Percentiles rank a stretch among this genome's conserved stretches.
Conservation (phyloP, 345 rosid genomes). For the Citrus reticulata region DNA sequence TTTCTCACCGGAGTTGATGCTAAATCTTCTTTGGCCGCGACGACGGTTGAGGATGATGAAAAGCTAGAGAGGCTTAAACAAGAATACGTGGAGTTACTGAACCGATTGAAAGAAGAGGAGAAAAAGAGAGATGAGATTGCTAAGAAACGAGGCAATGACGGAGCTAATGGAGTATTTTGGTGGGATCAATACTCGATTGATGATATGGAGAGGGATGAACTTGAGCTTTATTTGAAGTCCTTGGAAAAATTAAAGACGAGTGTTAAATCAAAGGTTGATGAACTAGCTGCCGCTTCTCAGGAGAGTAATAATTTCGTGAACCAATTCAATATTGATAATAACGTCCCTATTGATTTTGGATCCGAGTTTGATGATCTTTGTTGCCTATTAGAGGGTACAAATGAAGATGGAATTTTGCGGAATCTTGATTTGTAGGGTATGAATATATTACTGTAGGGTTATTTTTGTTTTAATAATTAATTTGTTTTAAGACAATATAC, state of each 20-base stretch:
- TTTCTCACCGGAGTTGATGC: background rate
- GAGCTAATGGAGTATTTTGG: background rate
- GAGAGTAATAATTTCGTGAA: background rate
- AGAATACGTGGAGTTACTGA: background rate
- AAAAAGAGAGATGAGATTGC: background rate
- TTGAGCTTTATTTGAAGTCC: background rate
- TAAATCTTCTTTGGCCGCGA: too few relatives aligned
- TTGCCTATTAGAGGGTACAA: background rate
- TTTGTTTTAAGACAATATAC: too few relatives aligned
- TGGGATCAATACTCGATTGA: slow-evolving; percentile 7
- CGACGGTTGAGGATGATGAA: background rate
- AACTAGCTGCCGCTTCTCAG: background rate
- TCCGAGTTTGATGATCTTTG: background rate
- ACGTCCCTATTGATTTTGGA: background rate
- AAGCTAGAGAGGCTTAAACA: background rate
- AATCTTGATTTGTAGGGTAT: background rate
- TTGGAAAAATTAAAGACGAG: background rate
- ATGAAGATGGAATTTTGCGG: background rate
- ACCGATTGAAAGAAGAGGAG: background rate
- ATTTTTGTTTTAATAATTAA: too few relatives aligned
- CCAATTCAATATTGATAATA: background rate
- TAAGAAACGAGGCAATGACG: background rate
- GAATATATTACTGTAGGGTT: background rate
- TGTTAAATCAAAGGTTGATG: background rate
- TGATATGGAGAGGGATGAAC: background rate